Evolutionary conservation across 768 basidiomycete genomes (phyloP).

Genomic region (Lactifluus volemus): DNA sequence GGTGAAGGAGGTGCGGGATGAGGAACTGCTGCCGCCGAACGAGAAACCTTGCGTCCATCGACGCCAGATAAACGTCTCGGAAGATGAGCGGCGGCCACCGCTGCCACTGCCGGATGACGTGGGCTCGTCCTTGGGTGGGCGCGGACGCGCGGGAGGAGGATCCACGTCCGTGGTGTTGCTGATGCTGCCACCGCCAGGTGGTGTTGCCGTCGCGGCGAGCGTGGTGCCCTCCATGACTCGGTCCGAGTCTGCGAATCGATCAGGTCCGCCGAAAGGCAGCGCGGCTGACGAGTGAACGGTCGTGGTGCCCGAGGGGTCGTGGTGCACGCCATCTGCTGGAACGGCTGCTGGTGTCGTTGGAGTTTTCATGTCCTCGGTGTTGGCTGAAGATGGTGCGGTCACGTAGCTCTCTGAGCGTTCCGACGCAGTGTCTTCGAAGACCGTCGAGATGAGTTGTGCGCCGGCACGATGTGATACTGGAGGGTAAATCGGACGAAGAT

Average conservation of each 20-base stretch:
- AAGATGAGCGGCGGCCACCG: too few relatives aligned
- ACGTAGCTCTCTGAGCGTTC: slow-evolving; percentile 28
- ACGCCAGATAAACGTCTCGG: slow-evolving; percentile 22
- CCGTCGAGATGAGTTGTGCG: slow-evolving; percentile 26
- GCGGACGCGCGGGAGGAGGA: not conserved
- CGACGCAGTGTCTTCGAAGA: slow-evolving; percentile 26
- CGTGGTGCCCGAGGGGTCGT: slow-evolving; percentile 4
- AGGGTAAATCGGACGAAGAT: slow-evolving; percentile 15
- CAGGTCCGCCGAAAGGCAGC: not conserved
- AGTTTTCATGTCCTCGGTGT: not conserved
- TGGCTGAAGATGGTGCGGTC: slow-evolving; percentile 25
- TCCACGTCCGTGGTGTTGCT: not conserved
- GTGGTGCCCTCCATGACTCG: not conserved
- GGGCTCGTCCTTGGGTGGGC: slow-evolving; percentile 9
- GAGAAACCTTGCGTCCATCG: slow-evolving; percentile 26
- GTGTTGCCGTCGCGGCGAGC: not conserved
- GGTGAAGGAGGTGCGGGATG: slow-evolving; percentile 17
- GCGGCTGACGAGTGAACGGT: not conserved
- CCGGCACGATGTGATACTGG: slow-evolving; percentile 17
- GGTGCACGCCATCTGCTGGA: not conserved
- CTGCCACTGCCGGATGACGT: slow-evolving; percentile 15
- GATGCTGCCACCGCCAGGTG: not conserved
- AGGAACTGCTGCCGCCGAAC: slow-evolving; percentile 8
- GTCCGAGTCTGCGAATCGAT: not conserved
- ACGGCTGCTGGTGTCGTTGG: not conserved